phyloP scores from a whole-genome alignment of 1,284 basidiomycete species.

The Earliella scabrosa region DNA sequence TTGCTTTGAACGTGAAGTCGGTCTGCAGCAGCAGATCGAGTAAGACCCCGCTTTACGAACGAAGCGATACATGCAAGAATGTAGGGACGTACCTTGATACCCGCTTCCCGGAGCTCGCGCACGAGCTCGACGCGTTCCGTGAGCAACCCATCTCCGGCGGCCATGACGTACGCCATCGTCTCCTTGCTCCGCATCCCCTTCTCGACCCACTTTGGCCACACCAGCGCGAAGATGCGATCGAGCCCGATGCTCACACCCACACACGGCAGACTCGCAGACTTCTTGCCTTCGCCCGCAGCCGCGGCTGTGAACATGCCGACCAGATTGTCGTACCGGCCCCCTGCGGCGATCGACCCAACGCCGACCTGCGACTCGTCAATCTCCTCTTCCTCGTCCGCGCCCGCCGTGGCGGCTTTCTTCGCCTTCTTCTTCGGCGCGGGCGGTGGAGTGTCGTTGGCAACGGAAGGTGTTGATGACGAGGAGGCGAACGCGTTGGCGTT shows the following conservation, averaged over 20 bases:
- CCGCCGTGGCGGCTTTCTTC: constrained; percentile 51
- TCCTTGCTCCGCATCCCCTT: constrained; percentile 85
- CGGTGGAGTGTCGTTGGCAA: constrained; percentile 32
- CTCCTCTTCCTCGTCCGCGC: constrained; percentile 78
- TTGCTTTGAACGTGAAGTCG: constrained; percentile 93
- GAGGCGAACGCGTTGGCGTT: constrained; percentile 53
- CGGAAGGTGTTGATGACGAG: constrained; percentile 38
- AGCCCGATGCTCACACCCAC: constrained; percentile 94
- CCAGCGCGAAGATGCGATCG: constrained; percentile 93
- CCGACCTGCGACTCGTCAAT: constrained; percentile 93
- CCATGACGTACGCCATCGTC: constrained; percentile 94
- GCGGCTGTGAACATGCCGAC: constrained; percentile 92
- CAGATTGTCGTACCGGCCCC: constrained; percentile 97
- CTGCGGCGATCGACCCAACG: constrained; percentile 97
- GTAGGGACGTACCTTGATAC: constrained; percentile 89
- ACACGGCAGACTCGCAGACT: constrained; percentile 78
- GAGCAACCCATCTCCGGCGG: constrained; percentile 89
- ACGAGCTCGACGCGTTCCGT: constrained; percentile 87
- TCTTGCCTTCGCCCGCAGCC: constrained; percentile 75
- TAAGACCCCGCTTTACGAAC: too few species aligned
- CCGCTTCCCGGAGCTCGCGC: constrained; percentile 83
- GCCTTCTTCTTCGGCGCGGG: constrained; percentile 50
- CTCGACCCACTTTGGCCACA: constrained; percentile 87
- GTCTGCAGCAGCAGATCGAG: constrained; percentile 56
- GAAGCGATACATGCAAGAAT: too few species aligned